Evolutionary conservation across 306 rosid genomes (phyloP).

Genomic region (Acacia crassicarpa): DNA sequence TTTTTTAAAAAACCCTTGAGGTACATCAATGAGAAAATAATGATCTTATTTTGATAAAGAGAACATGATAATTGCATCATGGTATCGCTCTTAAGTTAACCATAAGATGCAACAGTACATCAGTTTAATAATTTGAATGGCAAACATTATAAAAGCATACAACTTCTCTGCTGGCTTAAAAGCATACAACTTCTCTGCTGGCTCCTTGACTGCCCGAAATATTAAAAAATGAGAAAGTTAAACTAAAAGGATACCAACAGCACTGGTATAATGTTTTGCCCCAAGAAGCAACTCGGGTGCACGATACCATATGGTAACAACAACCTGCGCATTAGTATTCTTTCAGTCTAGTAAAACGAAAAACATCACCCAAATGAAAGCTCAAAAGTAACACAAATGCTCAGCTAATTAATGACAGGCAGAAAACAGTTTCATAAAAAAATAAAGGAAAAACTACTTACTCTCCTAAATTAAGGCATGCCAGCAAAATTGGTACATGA

Average conservation of each 20-base stretch:
- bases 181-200: neutral
- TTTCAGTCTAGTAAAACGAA: conserved; percentile 29
- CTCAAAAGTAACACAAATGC: conserved; percentile 10
- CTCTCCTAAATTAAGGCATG: neutral
- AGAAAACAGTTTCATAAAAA: conserved; percentile 2
- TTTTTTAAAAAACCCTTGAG: conserved; percentile 15
- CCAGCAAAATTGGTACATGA: neutral
- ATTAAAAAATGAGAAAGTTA: conserved; percentile 14
- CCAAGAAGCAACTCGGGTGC: conserved; percentile 99
- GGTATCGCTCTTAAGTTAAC: conserved; percentile 2
- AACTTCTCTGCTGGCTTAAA: neutral
- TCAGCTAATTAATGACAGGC: neutral
- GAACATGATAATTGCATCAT: neutral
- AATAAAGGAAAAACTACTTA: neutral
- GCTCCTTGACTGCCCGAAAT: neutral
- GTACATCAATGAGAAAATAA: conserved; percentile 16
- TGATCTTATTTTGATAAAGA: neutral
- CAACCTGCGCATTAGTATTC: conserved; percentile 64
- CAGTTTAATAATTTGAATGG: conserved; percentile 16
- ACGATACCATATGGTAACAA: conserved; percentile 99
- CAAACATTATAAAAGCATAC: conserved; percentile 1
- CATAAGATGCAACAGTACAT: conserved; percentile 7
- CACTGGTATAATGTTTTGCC: conserved; percentile 98
- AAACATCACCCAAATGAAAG: conserved; percentile 20
- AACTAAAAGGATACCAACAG: conserved; percentile 78